These are phyloP conservation scores for Centrapalus pauciflorus DNA, from an alignment of 129 eudicot species.

Conservation along the genomic window DNA sequence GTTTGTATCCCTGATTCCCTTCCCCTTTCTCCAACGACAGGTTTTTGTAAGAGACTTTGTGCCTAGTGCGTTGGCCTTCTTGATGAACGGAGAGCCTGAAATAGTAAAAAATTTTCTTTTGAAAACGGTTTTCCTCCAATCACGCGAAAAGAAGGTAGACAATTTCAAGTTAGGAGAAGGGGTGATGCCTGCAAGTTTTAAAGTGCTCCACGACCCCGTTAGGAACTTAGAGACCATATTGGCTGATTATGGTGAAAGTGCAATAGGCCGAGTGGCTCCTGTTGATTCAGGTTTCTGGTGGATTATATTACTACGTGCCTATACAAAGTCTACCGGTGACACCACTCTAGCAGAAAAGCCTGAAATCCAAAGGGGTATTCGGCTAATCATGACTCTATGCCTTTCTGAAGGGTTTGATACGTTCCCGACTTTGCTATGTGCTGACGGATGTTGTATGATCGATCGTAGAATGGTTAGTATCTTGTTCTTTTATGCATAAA, in stretches of 20 bases:
- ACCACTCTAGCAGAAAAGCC: constrained; percentile 73
- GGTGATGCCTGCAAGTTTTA: constrained; percentile 98
- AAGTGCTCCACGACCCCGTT: constrained; percentile 89
- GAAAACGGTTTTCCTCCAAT: constrained; percentile 92
- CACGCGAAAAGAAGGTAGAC: constrained; percentile 91
- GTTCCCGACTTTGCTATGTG: constrained; percentile 85
- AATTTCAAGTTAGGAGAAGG: constrained; percentile 97
- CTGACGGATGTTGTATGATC: constrained; percentile 98
- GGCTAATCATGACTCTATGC: constrained; percentile 72
- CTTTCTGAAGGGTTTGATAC: constrained; percentile 95
- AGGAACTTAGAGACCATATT: constrained; percentile 87
- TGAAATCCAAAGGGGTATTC: constrained; percentile 95
- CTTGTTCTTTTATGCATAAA: too few relatives aligned
- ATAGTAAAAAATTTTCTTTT: constrained; percentile 82
- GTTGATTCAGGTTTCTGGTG: constrained; percentile 99
- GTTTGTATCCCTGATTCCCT: background rate
- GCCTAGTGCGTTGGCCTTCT: constrained; percentile 92
- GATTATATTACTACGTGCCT: constrained; percentile 96
- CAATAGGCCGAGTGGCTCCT: constrained; percentile 98
- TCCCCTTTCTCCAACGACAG: constrained; percentile 15
- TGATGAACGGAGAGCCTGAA: constrained; percentile 98
- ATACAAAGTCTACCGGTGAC: constrained; percentile 95
- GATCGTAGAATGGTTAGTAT: constrained; percentile 98
- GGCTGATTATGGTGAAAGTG: constrained; percentile 98
- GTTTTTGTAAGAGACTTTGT: constrained; percentile 97